Percentiles rank a stretch among this genome's conserved stretches.
Conservation (phyloP, 2,329 filamentous ascomycete species). For the Epichloe brachyelytri region DNA sequence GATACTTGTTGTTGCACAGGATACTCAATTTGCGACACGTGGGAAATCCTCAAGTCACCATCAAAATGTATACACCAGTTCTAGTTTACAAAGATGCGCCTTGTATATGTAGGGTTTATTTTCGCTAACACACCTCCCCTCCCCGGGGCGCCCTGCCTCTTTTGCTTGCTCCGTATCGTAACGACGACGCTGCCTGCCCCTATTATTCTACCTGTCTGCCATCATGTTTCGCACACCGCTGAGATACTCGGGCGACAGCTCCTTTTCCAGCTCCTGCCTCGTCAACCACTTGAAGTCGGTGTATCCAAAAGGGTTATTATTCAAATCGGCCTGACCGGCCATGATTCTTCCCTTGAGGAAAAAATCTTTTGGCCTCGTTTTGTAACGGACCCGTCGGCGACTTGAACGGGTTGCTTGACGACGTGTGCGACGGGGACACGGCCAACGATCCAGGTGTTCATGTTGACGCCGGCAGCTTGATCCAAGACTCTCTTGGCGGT, state of each 20-base stretch:
- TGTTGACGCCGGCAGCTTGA: conserved; percentile 73
- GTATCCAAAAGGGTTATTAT: conserved; percentile 56
- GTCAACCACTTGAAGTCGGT: conserved; percentile 86
- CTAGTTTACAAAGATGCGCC: conserved; percentile 1
- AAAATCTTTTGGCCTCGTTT: conserved; percentile 67
- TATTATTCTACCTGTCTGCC: conserved; percentile 48
- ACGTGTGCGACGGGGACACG: conserved; percentile 79
- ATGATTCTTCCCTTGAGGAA: conserved; percentile 95
- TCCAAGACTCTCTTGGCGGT: conserved; percentile 68
- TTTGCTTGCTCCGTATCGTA: background rate
- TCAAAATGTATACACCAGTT: background rate
- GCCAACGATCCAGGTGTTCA: conserved; percentile 98
- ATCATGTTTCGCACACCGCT: conserved; percentile 70
- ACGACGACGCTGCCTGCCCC: no score
- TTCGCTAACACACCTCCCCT: background rate
- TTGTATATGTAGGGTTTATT: background rate
- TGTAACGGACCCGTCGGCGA: conserved; percentile 28
- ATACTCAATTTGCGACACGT: background rate
- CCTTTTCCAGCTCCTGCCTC: conserved; percentile 68
- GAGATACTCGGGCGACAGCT: conserved; percentile 58
- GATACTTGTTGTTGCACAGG: background rate
- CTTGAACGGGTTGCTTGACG: conserved; percentile 39
- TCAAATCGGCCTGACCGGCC: conserved; percentile 83
- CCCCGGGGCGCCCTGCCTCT: background rate
- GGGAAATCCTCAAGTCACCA: background rate